phyloP scores from a whole-genome alignment of 2,329 filamentous ascomycete genomes.

The Verticillium nonalfalfae region DNA sequence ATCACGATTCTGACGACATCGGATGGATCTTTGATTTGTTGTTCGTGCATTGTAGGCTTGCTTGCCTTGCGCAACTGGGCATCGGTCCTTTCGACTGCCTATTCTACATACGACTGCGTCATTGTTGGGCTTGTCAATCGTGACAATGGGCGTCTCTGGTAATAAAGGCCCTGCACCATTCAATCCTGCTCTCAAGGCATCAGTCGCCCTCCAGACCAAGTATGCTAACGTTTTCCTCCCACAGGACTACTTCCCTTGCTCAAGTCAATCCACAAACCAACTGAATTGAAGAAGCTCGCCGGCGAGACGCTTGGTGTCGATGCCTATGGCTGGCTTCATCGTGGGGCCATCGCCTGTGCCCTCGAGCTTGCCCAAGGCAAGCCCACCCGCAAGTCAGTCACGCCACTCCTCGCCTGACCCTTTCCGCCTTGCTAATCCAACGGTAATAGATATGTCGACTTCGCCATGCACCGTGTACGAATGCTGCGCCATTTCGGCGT shows the following conservation, averaged over 20 bases:
- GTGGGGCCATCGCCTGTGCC: conserved; percentile 84
- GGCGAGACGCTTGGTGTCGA: conserved; percentile 93
- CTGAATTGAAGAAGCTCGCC: conserved; percentile 76
- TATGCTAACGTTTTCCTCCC: neutral
- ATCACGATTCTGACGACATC: neutral
- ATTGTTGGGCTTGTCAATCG: neutral
- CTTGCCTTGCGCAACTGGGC: neutral
- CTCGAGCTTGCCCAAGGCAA: conserved; percentile 84
- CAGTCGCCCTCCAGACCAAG: neutral
- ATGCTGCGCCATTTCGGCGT: conserved; percentile 94
- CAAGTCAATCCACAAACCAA: conserved; percentile 92
- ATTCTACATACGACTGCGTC: neutral
- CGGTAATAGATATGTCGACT: conserved; percentile 70
- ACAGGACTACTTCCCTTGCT: conserved; percentile 84
- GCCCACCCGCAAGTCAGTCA: conserved; percentile 73
- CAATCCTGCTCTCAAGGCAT: neutral
- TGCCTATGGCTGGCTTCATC: conserved; percentile 96
- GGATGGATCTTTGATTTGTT: neutral
- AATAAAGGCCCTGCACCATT: neutral
- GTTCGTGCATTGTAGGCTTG: neutral
- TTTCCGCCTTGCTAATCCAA: conserved; percentile 1
- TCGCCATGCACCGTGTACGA: conserved; percentile 80
- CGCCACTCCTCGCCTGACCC: neutral
- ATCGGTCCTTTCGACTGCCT: neutral
- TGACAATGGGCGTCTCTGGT: conserved; percentile 14